A percentile compares a stretch with the other conserved stretches of the same genome.
Evolutionary conservation across 1,284 basidiomycete genomes (phyloP).

Genomic region (Neonothopanus nambi): DNA sequence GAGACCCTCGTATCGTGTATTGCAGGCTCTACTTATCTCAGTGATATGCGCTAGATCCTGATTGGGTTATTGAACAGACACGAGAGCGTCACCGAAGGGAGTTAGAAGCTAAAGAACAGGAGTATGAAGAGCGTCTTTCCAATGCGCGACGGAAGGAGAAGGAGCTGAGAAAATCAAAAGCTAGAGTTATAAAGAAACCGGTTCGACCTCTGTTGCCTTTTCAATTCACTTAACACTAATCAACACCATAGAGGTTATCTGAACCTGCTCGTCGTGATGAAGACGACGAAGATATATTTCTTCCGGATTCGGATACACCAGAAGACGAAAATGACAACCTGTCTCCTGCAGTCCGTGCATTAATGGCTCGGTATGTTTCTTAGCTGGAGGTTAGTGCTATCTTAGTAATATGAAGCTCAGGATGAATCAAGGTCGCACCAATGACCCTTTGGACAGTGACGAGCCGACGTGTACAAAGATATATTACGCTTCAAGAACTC

Average conservation of each 20-base stretch:
- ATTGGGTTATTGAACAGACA: constrained; percentile 84
- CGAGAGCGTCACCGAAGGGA: constrained; percentile 62
- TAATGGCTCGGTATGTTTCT: constrained; percentile 73
- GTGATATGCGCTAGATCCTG: constrained; percentile 47
- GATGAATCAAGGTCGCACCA: constrained; percentile 25
- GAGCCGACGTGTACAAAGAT: constrained; percentile 78
- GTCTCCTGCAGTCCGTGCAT: constrained; percentile 75
- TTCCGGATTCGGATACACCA: constrained; percentile 44
- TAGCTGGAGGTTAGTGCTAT: too few species aligned
- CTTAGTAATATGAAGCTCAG: constrained; percentile 26
- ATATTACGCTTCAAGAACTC: constrained; percentile 93
- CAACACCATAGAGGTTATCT: constrained; percentile 2
- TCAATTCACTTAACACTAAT: not conserved
- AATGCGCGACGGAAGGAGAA: constrained; percentile 66
- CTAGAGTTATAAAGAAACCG: constrained; percentile 57
- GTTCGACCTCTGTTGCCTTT: constrained; percentile 37
- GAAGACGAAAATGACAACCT: constrained; percentile 58
- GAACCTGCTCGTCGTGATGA: constrained; percentile 14
- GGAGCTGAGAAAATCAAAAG: constrained; percentile 54
- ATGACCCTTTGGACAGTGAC: too few species aligned
- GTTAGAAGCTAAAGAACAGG: constrained; percentile 65
- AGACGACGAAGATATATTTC: constrained; percentile 56
- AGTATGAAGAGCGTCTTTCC: constrained; percentile 60
- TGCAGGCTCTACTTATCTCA: not conserved
- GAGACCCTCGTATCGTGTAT: constrained; percentile 2